phyloP scores from a whole-genome alignment of 2,329 filamentous ascomycete species.

The Exserohilum rostratum region DNA sequence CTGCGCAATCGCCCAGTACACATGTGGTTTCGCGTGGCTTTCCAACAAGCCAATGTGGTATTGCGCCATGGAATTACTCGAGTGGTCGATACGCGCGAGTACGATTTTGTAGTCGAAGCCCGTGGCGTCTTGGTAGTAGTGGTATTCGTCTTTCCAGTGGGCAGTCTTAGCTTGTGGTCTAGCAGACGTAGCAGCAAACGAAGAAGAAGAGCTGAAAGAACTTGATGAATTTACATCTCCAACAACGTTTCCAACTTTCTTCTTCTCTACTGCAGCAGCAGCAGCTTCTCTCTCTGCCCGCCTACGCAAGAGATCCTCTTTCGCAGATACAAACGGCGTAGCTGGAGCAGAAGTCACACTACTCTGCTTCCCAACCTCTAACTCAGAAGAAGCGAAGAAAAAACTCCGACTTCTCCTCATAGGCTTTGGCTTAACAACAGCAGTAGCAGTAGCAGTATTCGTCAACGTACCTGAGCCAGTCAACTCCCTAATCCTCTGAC shows the following conservation, averaged over 20 bases:
- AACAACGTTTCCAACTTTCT: not conserved
- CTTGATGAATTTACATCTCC: not conserved
- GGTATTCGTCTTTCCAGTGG: slow-evolving; percentile 58
- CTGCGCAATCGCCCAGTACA: slow-evolving; percentile 38
- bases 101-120: slow-evolving; percentile 69
- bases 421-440: slow-evolving; percentile 19
- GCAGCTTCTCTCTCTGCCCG: slow-evolving; percentile 27
- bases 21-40: slow-evolving; percentile 38
- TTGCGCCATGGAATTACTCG: slow-evolving; percentile 61
- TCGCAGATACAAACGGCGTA: slow-evolving; percentile 22
- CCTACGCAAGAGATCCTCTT: slow-evolving; percentile 29
- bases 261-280: no score
- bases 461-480: slow-evolving; percentile 48
- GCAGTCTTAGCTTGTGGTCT: slow-evolving; percentile 20
- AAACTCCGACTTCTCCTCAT: slow-evolving; percentile 24
- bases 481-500: slow-evolving; percentile 36
- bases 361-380: no score
- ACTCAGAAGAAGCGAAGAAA: slow-evolving; percentile 27
- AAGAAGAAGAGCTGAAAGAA: no score
- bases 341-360: not conserved
- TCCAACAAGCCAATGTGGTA: slow-evolving; percentile 49
- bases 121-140: slow-evolving; percentile 67
- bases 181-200: not conserved
- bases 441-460: slow-evolving; percentile 9
- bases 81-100: slow-evolving; percentile 61